Conservation (phyloP, 176 grass and related monocot genomes). For the Panicum miliaceum region DNA sequence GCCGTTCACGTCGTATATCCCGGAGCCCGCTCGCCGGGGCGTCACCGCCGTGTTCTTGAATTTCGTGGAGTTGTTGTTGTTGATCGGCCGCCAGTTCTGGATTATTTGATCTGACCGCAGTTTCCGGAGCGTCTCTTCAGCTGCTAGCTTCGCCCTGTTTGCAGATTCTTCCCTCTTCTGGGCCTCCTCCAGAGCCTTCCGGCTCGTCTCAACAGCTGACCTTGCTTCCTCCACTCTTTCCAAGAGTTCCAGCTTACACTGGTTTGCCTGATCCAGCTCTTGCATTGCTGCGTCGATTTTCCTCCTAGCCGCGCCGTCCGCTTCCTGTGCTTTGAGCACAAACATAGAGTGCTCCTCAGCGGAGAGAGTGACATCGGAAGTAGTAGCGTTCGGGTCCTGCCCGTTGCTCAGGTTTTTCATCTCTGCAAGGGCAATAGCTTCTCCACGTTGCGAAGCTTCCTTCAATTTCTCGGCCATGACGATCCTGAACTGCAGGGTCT, state of each 20-base stretch:
- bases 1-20: slow-evolving; percentile 80
- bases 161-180: slow-evolving; percentile 74
- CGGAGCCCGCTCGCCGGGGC: slow-evolving; percentile 38
- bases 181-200: slow-evolving; percentile 76
- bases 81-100: slow-evolving; percentile 47
- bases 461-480: slow-evolving; percentile 79
- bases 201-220: slow-evolving; percentile 67
- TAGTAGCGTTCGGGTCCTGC: neutral
- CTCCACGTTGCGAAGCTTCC: slow-evolving; percentile 67
- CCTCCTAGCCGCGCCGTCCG: slow-evolving; percentile 44
- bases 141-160: slow-evolving; percentile 53
- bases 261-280: slow-evolving; percentile 69
- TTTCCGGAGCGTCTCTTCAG: slow-evolving; percentile 65
- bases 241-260: slow-evolving; percentile 61
- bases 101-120: slow-evolving; percentile 61
- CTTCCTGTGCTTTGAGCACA: slow-evolving; percentile 56
- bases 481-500: slow-evolving; percentile 76
- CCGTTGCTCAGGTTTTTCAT: slow-evolving; percentile 46
- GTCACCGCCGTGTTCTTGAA: slow-evolving; percentile 62
- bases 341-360: slow-evolving; percentile 55
- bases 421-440: slow-evolving; percentile 58
- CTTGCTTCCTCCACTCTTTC: slow-evolving; percentile 91
- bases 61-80: slow-evolving; percentile 54
- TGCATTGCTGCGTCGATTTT: slow-evolving; percentile 61
- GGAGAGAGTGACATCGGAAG: slow-evolving; percentile 47